phyloP scores from a whole-genome alignment of 306 rosid genomes.

The Canavalia gladiata region DNA sequence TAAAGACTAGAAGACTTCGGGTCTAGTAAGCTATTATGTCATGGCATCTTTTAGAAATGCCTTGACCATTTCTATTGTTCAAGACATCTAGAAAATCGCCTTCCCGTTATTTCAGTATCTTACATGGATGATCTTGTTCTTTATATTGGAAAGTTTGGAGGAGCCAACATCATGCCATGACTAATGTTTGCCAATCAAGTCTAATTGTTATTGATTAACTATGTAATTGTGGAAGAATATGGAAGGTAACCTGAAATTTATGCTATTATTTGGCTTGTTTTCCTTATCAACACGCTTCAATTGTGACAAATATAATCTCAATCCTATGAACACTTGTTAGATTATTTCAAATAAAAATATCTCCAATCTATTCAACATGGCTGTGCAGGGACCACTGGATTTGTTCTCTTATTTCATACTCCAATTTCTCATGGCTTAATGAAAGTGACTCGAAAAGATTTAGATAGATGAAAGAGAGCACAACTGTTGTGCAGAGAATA shows the following conservation, averaged over 20 bases:
- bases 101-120: not conserved
- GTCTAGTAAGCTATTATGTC: slow-evolving; percentile 30
- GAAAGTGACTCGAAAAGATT: not conserved
- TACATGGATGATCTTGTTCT: not conserved
- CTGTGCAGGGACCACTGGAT: not conserved
- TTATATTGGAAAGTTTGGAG: not conserved
- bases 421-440: not conserved
- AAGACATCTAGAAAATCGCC: slow-evolving; percentile 23
- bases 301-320: not conserved
- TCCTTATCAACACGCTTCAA: not conserved
- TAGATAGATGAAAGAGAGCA: not conserved
- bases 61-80: slow-evolving; percentile 29
- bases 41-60: slow-evolving; percentile 8
- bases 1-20: slow-evolving; percentile 3
- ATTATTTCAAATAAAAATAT: not conserved
- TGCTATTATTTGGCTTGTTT: slow-evolving; percentile 1
- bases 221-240: slow-evolving; percentile 12
- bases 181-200: not conserved
- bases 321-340: not conserved
- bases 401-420: not conserved
- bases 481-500: not conserved
- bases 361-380: not conserved
- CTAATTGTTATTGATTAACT: not conserved
- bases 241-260: not conserved
- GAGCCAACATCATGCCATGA: slow-evolving; percentile 17